Evolutionary conservation across 1,139 yeast species (phyloP).

Genomic region (Kurtzmaniella quercitrusa): DNA sequence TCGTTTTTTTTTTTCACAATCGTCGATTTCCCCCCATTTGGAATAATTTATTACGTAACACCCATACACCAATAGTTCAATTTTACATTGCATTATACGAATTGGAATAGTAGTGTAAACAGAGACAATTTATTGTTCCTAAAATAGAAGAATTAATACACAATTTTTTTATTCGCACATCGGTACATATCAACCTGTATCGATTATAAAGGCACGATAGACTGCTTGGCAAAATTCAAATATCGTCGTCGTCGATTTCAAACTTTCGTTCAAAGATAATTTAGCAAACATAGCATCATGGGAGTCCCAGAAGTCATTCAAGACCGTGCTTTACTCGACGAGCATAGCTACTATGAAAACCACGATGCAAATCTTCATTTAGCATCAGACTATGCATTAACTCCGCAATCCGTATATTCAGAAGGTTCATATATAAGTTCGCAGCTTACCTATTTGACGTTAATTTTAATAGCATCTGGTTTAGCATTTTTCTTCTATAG

Average conservation of each 20-base stretch:
- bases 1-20: background rate
- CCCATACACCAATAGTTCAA: background rate
- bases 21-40: background rate
- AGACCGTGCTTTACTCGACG: constrained; percentile 21
- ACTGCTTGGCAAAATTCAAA: background rate
- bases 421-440: background rate
- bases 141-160: background rate
- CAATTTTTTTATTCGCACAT: background rate
- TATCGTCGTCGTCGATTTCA: background rate
- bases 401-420: background rate
- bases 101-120: background rate
- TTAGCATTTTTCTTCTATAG: background rate
- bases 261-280: background rate
- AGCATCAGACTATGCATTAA: constrained; percentile 9
- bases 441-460: too few relatives aligned
- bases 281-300: constrained; percentile 3
- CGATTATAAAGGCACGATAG: background rate
- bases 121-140: background rate
- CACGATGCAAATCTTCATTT: constrained; percentile 11
- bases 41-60: background rate
- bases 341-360: constrained; percentile 28
- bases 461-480: background rate
- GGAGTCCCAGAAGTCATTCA: constrained; percentile 17
- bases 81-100: background rate
- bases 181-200: background rate